Conservation (phyloP, 352 stramenopile genomes). For the Saprolegnia diclina region DNA sequence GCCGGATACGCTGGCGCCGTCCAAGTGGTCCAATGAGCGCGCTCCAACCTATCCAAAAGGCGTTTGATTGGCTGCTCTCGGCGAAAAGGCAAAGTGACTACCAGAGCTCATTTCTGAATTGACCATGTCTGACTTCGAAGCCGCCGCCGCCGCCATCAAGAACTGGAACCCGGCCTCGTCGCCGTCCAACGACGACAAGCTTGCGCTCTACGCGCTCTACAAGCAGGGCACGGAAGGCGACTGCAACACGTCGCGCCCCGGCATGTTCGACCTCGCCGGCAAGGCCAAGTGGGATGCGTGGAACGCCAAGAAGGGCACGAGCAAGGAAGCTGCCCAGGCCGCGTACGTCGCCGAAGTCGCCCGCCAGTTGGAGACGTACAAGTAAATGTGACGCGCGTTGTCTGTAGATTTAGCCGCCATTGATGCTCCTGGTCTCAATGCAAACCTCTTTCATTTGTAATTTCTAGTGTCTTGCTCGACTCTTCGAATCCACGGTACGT, state of each 20-base stretch:
- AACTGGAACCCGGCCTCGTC: conserved; percentile 34
- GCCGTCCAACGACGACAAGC: conserved; percentile 84
- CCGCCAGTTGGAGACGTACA: conserved; percentile 78
- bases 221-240: conserved; percentile 87
- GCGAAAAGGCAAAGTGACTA: neutral
- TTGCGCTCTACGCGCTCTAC: conserved; percentile 84
- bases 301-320: conserved; percentile 78
- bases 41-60: neutral
- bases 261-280: conserved; percentile 82
- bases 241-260: conserved; percentile 71
- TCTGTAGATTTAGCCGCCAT: conserved; percentile 6
- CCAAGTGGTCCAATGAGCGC: neutral
- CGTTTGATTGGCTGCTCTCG: conserved; percentile 28
- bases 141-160: conserved; percentile 65
- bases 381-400: conserved; percentile 42
- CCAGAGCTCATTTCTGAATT: conserved; percentile 42
- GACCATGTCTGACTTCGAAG: conserved; percentile 84
- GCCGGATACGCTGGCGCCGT: neutral
- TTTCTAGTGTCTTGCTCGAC: neutral
- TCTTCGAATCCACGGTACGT: neutral
- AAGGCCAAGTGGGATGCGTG: conserved; percentile 89
- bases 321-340: conserved; percentile 79
- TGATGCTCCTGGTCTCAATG: neutral
- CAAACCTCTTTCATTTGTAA: neutral
- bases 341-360: conserved; percentile 83